phyloP scores from a whole-genome alignment of 2,329 filamentous ascomycete genomes.

The Fusarium sp. region DNA sequence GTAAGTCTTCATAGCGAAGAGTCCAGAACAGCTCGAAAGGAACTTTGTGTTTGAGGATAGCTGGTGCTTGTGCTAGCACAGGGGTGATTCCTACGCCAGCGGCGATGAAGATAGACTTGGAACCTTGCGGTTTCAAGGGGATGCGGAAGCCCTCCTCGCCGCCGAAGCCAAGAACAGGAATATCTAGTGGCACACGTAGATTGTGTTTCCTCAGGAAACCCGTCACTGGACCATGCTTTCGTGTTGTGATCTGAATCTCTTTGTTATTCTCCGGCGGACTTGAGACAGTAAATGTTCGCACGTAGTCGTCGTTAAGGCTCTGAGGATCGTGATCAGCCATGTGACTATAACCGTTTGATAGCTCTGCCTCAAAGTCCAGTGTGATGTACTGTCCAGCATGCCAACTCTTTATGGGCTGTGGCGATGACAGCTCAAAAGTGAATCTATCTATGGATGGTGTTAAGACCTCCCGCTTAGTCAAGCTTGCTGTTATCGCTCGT shows the following conservation, averaged over 20 bases:
- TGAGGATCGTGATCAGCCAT: constrained; percentile 87
- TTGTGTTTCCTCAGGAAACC: constrained; percentile 73
- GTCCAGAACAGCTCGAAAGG: constrained; percentile 78
- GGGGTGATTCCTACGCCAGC: constrained; percentile 90
- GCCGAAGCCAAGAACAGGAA: constrained; percentile 81
- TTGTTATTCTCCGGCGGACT: constrained; percentile 62
- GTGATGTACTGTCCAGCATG: constrained; percentile 83
- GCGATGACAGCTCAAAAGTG: constrained; percentile 58
- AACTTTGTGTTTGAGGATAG: constrained; percentile 57
- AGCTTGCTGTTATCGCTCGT: constrained; percentile 61
- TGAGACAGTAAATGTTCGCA: constrained; percentile 87
- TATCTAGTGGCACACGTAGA: constrained; percentile 67
- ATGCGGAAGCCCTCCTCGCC: constrained; percentile 68
- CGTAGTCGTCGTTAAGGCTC: constrained; percentile 86
- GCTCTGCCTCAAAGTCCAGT: constrained; percentile 77
- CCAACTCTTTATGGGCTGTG: constrained; percentile 61
- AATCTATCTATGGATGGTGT: constrained; percentile 79
- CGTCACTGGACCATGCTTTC: constrained; percentile 79
- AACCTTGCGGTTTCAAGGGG: constrained; percentile 39
- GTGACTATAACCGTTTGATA: constrained; percentile 83
- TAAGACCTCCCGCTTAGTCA: constrained; percentile 72
- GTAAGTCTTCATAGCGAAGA: constrained; percentile 72
- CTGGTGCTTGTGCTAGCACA: constrained; percentile 76
- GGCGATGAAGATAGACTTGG: constrained; percentile 74
- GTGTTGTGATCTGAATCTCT: constrained; percentile 80